Evolutionary conservation across 129 eudicot species (phyloP).

Genomic region (Heracleum sosnowskyi): DNA sequence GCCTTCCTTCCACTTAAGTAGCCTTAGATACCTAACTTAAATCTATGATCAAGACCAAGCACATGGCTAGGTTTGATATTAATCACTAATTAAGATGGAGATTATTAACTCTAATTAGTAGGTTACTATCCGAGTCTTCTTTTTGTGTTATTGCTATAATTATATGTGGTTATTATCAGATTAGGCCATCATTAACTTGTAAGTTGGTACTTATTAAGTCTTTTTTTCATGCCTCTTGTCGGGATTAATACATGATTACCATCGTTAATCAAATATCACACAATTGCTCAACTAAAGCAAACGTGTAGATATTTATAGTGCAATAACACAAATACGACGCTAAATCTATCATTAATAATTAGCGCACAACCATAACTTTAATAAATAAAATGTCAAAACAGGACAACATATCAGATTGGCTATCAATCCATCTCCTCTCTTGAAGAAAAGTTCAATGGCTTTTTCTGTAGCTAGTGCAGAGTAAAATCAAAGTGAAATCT

Average conservation of each 20-base stretch:
- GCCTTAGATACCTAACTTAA: conserved; percentile 3
- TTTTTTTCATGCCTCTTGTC: background rate
- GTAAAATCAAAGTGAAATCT: background rate
- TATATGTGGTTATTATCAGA: background rate
- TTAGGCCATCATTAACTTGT: background rate
- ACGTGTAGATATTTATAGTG: background rate
- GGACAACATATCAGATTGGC: too few species aligned
- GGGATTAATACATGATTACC: background rate
- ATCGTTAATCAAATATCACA: background rate
- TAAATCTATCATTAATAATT: too few species aligned
- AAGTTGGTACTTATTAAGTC: background rate
- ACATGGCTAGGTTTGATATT: conserved; percentile 16
- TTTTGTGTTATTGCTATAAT: background rate
- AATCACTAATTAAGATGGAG: background rate
- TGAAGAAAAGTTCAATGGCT: background rate
- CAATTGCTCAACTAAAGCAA: background rate
- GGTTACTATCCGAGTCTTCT: background rate
- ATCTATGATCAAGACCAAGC: conserved; percentile 11
- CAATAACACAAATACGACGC: too few species aligned
- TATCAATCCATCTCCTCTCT: background rate
- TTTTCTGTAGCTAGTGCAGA: background rate
- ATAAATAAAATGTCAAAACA: too few species aligned
- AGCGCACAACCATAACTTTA: too few species aligned
- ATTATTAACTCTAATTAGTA: conserved; percentile 5
- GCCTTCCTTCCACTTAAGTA: background rate